Evolutionary conservation across 768 basidiomycete species (phyloP).

Genomic region (Candolleomyces eurysporus): DNA sequence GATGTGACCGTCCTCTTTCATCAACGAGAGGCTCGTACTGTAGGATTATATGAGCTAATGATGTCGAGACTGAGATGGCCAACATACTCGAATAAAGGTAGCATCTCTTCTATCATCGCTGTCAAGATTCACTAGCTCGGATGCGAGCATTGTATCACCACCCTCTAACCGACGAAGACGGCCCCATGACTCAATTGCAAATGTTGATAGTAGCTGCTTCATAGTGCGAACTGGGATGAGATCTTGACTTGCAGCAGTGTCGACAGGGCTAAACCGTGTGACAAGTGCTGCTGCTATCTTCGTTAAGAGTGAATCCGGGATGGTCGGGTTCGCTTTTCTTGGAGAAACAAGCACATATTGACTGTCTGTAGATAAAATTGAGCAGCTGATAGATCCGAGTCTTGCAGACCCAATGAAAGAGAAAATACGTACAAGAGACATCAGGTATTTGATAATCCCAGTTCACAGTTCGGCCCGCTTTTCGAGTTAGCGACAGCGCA

Average conservation of each 20-base stretch:
- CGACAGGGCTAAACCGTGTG: background rate
- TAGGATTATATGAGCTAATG: background rate
- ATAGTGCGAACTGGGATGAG: background rate
- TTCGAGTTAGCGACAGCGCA: background rate
- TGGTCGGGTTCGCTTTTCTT: background rate
- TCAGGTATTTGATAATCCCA: background rate
- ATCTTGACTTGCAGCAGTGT: background rate
- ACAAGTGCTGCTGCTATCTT: background rate
- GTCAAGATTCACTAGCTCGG: background rate
- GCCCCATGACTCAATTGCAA: background rate
- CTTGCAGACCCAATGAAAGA: background rate
- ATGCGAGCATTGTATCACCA: slow-evolving; percentile 2
- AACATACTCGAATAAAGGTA: background rate
- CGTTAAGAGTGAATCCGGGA: background rate
- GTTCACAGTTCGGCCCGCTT: background rate
- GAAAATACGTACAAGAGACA: background rate
- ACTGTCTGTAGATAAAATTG: background rate
- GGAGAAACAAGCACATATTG: background rate
- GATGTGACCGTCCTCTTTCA: background rate
- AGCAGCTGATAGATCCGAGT: background rate
- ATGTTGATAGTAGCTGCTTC: background rate
- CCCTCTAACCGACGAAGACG: background rate
- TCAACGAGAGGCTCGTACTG: background rate
- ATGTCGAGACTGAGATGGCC: background rate
- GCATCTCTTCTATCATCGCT: background rate